Evolutionary conservation across 192 early-diverging fungal species (phyloP).

Genomic region (Mortierella alpina): DNA sequence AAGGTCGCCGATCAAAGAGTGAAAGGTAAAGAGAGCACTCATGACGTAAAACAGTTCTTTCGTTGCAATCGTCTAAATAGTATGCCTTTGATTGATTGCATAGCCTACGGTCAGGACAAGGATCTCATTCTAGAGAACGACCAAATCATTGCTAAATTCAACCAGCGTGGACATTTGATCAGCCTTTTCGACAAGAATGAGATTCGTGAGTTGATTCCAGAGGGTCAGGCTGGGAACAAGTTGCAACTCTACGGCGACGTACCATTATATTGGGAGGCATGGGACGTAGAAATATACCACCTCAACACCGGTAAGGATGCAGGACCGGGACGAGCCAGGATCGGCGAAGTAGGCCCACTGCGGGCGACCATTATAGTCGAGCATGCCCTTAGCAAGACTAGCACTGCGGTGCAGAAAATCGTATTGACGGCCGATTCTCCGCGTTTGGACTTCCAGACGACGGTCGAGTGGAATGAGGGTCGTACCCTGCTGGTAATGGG

Average conservation of each 20-base stretch:
- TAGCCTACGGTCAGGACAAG: conserved; percentile 31
- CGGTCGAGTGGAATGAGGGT: conserved; percentile 94
- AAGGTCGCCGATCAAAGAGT: conserved; percentile 9
- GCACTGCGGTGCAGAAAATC: conserved; percentile 80
- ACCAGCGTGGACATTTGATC: conserved; percentile 77
- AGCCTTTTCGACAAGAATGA: conserved; percentile 70
- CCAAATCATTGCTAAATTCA: conserved; percentile 77
- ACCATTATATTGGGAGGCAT: conserved; percentile 66
- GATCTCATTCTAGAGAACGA: conserved; percentile 79
- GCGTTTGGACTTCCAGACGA: conserved; percentile 88
- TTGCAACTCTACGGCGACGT: conserved; percentile 90
- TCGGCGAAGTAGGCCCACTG: conserved; percentile 82
- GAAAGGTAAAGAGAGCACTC: neutral
- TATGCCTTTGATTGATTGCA: neutral
- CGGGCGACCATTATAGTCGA: conserved; percentile 77
- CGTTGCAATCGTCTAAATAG: neutral
- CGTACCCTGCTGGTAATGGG: conserved; percentile 42
- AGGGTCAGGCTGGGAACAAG: conserved; percentile 75
- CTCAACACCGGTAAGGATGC: conserved; percentile 84
- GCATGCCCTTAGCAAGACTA: conserved; percentile 72
- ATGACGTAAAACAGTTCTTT: neutral
- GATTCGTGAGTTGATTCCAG: conserved; percentile 66
- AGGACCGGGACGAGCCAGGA: conserved; percentile 60
- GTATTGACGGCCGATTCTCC: conserved; percentile 77
- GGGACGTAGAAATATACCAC: conserved; percentile 91